phyloP scores from a whole-genome alignment of 2,329 filamentous ascomycete genomes.

The Talaromyces albobiverticillius region DNA sequence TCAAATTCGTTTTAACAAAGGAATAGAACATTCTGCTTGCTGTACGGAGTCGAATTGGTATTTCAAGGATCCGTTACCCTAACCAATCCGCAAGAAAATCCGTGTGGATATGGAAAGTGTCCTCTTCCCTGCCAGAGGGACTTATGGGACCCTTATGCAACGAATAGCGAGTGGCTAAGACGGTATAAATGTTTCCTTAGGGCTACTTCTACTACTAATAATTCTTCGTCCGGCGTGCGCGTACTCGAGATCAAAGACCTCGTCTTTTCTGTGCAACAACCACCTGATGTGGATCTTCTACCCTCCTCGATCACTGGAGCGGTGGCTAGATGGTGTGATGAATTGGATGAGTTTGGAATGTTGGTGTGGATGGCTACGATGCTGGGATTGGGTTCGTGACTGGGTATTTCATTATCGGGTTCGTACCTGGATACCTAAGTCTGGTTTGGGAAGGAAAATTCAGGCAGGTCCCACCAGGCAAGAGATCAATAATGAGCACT shows the following conservation, averaged over 20 bases:
- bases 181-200: background rate
- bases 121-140: background rate
- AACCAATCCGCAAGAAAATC: background rate
- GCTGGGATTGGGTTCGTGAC: background rate
- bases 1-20: no score
- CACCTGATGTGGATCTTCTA: background rate
- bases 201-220: background rate
- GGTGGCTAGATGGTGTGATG: slow-evolving; percentile 3
- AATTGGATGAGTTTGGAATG: slow-evolving; percentile 4
- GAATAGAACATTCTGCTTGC: background rate
- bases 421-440: no score
- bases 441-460: no score
- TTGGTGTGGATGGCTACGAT: slow-evolving; percentile 8
- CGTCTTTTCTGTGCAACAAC: background rate
- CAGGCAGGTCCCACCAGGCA: no score
- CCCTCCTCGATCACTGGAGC: background rate
- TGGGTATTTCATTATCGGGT: background rate
- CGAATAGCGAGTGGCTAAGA: background rate
- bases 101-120: background rate
- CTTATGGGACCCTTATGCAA: background rate
- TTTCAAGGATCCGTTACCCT: background rate
- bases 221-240: background rate
- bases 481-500: no score
- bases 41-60: slow-evolving; percentile 3
- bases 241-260: slow-evolving; percentile 1